Percentiles rank a stretch among this genome's conserved stretches.
Evolutionary conservation across 2,329 filamentous ascomycete species (phyloP).

Genomic region (Fusarium sp.): DNA sequence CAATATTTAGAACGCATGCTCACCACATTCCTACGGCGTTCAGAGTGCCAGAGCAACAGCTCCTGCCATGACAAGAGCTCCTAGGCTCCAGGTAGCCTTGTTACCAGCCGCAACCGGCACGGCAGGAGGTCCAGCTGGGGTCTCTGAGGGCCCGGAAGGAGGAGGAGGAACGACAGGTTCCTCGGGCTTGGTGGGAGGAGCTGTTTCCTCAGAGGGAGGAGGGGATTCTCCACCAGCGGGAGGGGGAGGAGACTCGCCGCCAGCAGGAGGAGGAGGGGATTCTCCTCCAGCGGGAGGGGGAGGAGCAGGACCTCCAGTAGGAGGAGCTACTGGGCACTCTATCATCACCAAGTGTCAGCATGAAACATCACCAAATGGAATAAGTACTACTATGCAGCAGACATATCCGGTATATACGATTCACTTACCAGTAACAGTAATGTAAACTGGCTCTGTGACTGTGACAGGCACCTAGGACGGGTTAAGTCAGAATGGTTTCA

Average conservation of each 20-base stretch:
- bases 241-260: not conserved
- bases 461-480: conserved; percentile 48
- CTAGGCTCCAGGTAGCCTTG: conserved; percentile 50
- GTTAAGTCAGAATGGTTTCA: not conserved
- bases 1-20: not conserved
- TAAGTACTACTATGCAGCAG: not conserved
- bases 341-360: conserved; percentile 39
- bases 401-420: not conserved
- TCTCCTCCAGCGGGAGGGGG: not conserved
- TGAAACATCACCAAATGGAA: not conserved
- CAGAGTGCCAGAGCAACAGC: conserved; percentile 54
- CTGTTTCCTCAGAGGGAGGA: not conserved
- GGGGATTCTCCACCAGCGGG: conserved; percentile 1
- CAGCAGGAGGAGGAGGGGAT: not conserved
- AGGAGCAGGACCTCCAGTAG: not conserved
- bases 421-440: conserved; percentile 59
- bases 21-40: not conserved
- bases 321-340: conserved; percentile 55
- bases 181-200: not conserved
- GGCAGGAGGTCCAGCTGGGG: conserved; percentile 21
- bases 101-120: conserved; percentile 53
- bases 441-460: conserved; percentile 54
- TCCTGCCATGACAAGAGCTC: conserved; percentile 54
- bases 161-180: not conserved
- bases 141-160: conserved; percentile 6